A percentile compares a stretch with the other conserved stretches of the same genome.
Evolutionary conservation across 169 alveolate genomes (phyloP).

Genomic region (Plasmodium knowlesi): DNA sequence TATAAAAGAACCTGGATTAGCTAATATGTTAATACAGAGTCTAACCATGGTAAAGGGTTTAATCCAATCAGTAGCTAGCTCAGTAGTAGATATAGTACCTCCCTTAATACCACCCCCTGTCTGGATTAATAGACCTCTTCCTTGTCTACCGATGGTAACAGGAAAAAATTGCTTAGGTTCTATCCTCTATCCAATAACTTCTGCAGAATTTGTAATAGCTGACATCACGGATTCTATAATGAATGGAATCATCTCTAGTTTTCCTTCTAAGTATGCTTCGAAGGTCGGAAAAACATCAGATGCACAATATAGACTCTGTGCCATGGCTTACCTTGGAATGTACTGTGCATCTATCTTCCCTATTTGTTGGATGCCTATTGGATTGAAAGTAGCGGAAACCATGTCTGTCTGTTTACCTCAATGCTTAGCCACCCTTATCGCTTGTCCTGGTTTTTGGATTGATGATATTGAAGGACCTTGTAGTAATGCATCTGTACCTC

Average conservation of each 20-base stretch:
- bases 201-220: constrained; percentile 87
- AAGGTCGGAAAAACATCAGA: constrained; percentile 89
- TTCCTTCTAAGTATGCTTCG: constrained; percentile 88
- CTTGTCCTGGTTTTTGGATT: constrained; percentile 91
- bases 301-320: constrained; percentile 85
- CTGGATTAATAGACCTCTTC: constrained; percentile 85
- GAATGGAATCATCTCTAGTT: constrained; percentile 87
- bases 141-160: constrained; percentile 90
- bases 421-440: constrained; percentile 87
- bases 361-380: constrained; percentile 87
- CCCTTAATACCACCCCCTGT: constrained; percentile 86
- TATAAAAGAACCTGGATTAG: constrained; percentile 83
- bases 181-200: constrained; percentile 87
- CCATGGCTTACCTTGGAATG: constrained; percentile 89
- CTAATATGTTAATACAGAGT: constrained; percentile 82
- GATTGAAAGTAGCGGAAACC: constrained; percentile 63
- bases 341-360: constrained; percentile 89
- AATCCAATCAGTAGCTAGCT: constrained; percentile 83
- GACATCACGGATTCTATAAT: constrained; percentile 87
- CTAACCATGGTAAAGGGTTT: constrained; percentile 86
- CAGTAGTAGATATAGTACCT: constrained; percentile 87
- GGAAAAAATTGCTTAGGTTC: constrained; percentile 89
- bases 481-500: constrained; percentile 86
- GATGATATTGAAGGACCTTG: constrained; percentile 85
- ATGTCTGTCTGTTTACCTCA: constrained; percentile 84